phyloP scores from a whole-genome alignment of 208 protist species.

The Acanthamoeba lenticulata region DNA sequence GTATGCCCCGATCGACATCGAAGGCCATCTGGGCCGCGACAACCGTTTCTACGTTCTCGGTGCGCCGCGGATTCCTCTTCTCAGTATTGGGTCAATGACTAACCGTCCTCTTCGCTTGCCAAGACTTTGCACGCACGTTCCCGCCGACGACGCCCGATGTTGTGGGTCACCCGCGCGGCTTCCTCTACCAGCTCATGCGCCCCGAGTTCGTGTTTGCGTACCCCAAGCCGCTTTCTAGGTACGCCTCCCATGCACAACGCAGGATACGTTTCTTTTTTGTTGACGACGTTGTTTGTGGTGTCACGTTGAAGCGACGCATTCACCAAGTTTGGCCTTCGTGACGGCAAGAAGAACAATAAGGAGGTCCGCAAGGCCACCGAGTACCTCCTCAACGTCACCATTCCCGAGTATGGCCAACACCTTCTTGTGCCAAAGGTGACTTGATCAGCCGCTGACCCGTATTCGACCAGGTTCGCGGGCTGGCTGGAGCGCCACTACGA shows the following conservation, averaged over 20 bases:
- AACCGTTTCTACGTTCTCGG: conserved; percentile 57
- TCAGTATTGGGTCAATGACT: too few relatives aligned
- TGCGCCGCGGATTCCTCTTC: too few relatives aligned
- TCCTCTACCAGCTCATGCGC: conserved; percentile 62
- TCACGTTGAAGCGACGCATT: conserved; percentile 70
- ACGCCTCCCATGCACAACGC: background rate
- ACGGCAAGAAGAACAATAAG: conserved; percentile 19
- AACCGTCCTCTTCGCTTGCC: too few relatives aligned
- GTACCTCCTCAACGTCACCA: background rate
- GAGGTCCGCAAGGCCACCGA: conserved; percentile 57
- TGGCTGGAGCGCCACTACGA: conserved; percentile 58
- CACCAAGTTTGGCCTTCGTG: conserved; percentile 40
- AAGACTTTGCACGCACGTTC: conserved; percentile 70
- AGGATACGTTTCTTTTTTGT: too few relatives aligned
- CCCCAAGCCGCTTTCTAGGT: conserved; percentile 49
- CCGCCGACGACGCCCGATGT: conserved; percentile 27
- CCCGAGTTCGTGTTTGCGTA: conserved; percentile 58
- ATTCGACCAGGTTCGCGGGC: background rate
- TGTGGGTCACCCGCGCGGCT: background rate
- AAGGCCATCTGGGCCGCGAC: conserved; percentile 65
- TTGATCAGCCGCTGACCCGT: background rate
- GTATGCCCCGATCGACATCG: conserved; percentile 67
- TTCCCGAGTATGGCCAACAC: conserved; percentile 11
- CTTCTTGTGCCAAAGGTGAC: background rate
- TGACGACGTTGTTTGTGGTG: too few relatives aligned